Conservation (phyloP, 2,329 filamentous ascomycete genomes). For the Alternaria angustiovoidea region DNA sequence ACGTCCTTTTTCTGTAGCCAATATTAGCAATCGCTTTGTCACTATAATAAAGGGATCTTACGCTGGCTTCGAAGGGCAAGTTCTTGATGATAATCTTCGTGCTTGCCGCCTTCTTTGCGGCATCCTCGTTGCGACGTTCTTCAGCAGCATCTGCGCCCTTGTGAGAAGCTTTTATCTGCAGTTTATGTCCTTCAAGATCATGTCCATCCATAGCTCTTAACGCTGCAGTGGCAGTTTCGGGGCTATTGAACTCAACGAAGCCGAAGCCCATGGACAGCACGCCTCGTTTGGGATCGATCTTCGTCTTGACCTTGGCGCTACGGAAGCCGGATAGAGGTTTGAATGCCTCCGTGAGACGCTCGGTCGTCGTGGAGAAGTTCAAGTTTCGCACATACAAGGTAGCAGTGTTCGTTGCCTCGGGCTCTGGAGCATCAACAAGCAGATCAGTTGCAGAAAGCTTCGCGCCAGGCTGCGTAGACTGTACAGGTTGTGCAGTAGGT, state of each 20-base stretch:
- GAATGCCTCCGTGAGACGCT: conserved; percentile 79
- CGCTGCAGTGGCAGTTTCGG: conserved; percentile 80
- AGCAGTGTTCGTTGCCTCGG: conserved; percentile 69
- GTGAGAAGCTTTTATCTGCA: conserved; percentile 86
- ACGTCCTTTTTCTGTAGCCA: conserved; percentile 80
- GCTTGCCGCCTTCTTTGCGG: conserved; percentile 78
- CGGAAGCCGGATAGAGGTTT: conserved; percentile 85
- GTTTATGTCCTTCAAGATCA: conserved; percentile 83
- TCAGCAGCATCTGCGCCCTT: conserved; percentile 87
- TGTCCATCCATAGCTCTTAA: conserved; percentile 87
- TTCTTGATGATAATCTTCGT: conserved; percentile 99
- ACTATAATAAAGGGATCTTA: conserved; percentile 26
- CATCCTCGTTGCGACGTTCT: conserved; percentile 82
- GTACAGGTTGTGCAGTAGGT: conserved; percentile 19
- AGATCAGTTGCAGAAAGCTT: conserved; percentile 76
- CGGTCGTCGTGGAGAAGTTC: conserved; percentile 86
- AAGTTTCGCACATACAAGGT: conserved; percentile 94
- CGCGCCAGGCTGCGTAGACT: conserved; percentile 30
- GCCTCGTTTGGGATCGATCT: conserved; percentile 89
- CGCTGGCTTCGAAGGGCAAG: conserved; percentile 84
- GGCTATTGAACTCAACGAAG: conserved; percentile 86
- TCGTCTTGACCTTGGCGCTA: conserved; percentile 90
- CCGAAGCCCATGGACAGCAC: conserved; percentile 94
- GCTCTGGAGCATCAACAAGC: conserved; percentile 65
- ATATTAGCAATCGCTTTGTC: conserved; percentile 26